phyloP scores from a whole-genome alignment of 768 basidiomycete species.

The Xerocomellus amylosporus region DNA sequence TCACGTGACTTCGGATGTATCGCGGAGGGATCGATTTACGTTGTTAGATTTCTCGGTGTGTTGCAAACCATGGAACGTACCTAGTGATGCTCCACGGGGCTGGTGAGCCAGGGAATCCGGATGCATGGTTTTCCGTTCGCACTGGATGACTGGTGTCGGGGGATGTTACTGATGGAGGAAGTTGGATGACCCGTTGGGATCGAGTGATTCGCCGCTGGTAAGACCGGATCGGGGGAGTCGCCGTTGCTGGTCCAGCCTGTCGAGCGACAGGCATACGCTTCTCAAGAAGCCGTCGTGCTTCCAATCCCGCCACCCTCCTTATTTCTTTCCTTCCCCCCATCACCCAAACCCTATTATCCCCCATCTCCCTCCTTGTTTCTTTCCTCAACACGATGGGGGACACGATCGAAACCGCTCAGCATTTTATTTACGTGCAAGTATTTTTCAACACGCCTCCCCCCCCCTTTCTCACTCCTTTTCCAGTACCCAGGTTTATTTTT shows the following conservation, averaged over 20 bases:
- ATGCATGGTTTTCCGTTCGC: background rate
- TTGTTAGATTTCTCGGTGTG: background rate
- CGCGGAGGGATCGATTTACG: conserved; percentile 3
- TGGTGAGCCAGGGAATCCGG: background rate
- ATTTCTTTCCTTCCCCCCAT: conserved; percentile 26
- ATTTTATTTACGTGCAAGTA: conserved; percentile 72
- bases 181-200: conserved; percentile 14
- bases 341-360: conserved; percentile 6
- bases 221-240: conserved; percentile 32
- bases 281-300: conserved; percentile 31
- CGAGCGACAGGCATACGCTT: conserved; percentile 25
- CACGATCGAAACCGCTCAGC: conserved; percentile 56
- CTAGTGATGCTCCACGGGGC: background rate
- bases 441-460: background rate
- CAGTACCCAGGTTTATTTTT: conserved; percentile 76
- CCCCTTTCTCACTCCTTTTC: conserved; percentile 11
- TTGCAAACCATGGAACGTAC: background rate
- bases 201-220: conserved; percentile 26
- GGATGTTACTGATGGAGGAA: conserved; percentile 6
- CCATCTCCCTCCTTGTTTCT: conserved; percentile 14
- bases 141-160: background rate
- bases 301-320: conserved; percentile 24
- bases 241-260: conserved; percentile 22
- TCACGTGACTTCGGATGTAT: conserved; percentile 14
- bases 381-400: conserved; percentile 38